Evolutionary conservation across 2,329 filamentous ascomycete species (phyloP).

Genomic region (Alternaria novae-zelandiae): DNA sequence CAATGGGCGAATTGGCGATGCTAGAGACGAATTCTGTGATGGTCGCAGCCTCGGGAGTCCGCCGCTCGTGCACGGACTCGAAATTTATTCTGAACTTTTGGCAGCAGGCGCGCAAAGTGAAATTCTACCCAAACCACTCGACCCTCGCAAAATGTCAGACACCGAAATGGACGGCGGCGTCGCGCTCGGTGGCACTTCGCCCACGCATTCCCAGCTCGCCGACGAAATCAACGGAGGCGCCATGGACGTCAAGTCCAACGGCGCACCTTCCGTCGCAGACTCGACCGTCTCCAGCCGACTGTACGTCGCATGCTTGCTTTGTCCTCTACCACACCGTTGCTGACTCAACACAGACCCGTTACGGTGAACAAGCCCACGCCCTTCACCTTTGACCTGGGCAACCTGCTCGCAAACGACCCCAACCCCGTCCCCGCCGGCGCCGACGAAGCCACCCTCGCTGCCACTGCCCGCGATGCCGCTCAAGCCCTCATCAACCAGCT

Average conservation of each 20-base stretch:
- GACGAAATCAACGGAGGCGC: constrained; percentile 41
- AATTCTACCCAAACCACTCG: background rate
- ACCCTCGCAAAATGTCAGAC: constrained; percentile 29
- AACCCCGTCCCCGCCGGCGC: constrained; percentile 74
- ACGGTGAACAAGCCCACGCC: constrained; percentile 75
- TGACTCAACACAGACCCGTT: constrained; percentile 31
- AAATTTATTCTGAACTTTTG: constrained; percentile 25
- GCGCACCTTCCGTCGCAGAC: constrained; percentile 40
- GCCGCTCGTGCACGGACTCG: constrained; percentile 22
- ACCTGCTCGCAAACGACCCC: constrained; percentile 84
- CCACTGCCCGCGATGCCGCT: constrained; percentile 83
- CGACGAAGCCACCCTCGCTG: constrained; percentile 71
- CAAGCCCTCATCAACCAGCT: constrained; percentile 95
- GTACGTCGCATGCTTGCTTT: constrained; percentile 27
- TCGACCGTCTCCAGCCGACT: constrained; percentile 40
- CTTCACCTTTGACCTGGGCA: constrained; percentile 89
- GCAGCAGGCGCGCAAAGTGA: constrained; percentile 3
- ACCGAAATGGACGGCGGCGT: constrained; percentile 41
- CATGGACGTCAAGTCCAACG: constrained; percentile 41
- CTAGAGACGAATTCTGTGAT: constrained; percentile 22
- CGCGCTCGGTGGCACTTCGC: constrained; percentile 23
- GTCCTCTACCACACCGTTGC: background rate
- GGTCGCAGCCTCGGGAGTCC: constrained; percentile 35
- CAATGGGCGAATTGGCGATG: constrained; percentile 32
- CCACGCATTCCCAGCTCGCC: constrained; percentile 36